These are phyloP conservation scores for Salix exigua DNA, from an alignment of 345 rosid species.

Conservation along the genomic window DNA sequence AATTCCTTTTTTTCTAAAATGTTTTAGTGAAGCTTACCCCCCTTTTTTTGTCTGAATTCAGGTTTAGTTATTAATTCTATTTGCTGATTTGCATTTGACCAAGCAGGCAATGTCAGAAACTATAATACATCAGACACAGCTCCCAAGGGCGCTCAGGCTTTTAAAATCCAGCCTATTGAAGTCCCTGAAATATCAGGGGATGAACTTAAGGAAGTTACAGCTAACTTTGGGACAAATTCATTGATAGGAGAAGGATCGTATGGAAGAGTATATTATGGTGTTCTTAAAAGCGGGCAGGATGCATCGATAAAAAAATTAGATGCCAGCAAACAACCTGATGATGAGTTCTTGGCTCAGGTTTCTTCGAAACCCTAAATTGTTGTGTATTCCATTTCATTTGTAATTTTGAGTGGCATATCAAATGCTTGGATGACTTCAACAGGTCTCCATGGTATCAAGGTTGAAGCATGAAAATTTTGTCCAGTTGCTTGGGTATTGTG, in stretches of 20 bases:
- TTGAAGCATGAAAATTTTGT: conserved; percentile 78
- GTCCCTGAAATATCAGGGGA: conserved; percentile 50
- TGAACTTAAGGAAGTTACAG: conserved; percentile 61
- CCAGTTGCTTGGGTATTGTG: conserved; percentile 73
- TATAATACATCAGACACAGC: conserved; percentile 48
- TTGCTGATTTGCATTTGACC: conserved; percentile 4
- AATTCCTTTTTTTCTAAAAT: neutral
- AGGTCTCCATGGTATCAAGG: conserved; percentile 95
- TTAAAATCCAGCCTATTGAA: conserved; percentile 68
- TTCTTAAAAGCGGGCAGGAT: conserved; percentile 53
- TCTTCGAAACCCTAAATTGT: neutral
- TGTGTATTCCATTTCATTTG: neutral
- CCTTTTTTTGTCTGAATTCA: neutral
- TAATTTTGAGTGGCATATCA: neutral
- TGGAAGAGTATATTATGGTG: conserved; percentile 82
- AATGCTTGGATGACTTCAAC: conserved; percentile 10
- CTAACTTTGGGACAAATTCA: conserved; percentile 54
- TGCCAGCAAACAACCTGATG: conserved; percentile 87
- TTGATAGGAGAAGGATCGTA: conserved; percentile 91
- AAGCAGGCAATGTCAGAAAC: conserved; percentile 45
- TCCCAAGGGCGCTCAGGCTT: conserved; percentile 47
- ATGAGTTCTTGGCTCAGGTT: conserved; percentile 86
- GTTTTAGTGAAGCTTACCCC: neutral
- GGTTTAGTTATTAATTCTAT: neutral
- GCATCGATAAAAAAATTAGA: conserved; percentile 89